Percentiles rank a stretch among this genome's conserved stretches.
Conservation (phyloP, 208 protist genomes). For the Trypanosoma melophagium region DNA sequence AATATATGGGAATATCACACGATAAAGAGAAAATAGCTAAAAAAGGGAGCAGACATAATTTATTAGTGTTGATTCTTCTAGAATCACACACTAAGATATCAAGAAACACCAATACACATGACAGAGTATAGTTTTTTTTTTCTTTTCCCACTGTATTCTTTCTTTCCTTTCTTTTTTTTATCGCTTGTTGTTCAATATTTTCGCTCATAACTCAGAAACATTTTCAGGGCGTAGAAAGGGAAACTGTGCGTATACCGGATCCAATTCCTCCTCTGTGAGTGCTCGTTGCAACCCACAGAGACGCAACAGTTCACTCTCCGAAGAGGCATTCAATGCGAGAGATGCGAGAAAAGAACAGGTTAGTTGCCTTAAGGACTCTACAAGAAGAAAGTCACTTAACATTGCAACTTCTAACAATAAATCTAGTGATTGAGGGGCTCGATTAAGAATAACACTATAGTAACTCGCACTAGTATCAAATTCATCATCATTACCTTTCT, state of each 20-base stretch:
- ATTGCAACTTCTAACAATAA: constrained; percentile 77
- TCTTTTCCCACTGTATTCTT: not conserved
- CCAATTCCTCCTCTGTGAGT: constrained; percentile 67
- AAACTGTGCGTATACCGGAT: constrained; percentile 79
- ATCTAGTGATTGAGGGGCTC: constrained; percentile 44
- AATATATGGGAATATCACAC: too few relatives aligned
- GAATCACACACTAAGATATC: too few relatives aligned
- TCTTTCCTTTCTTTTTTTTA: constrained; percentile 5
- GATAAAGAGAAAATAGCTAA: too few relatives aligned
- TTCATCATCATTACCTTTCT: not conserved
- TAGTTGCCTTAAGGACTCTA: constrained; percentile 76
- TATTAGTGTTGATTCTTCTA: too few relatives aligned
- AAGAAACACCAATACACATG: constrained; percentile 1
- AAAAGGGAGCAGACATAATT: too few relatives aligned
- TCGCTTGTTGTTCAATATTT: not conserved
- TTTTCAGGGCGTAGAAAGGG: constrained; percentile 68
- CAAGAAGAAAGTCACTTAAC: constrained; percentile 84
- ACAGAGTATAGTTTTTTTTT: not conserved
- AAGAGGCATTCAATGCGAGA: constrained; percentile 51
- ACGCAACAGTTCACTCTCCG: constrained; percentile 68
- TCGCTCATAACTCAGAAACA: constrained; percentile 1
- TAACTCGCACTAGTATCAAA: not conserved
- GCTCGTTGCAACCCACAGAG: constrained; percentile 55
- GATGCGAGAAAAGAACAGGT: constrained; percentile 82
- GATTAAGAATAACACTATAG: constrained; percentile 31